phyloP scores from a whole-genome alignment of 1,284 basidiomycete species.

The Sporisorium iseilematis-ciliati region DNA sequence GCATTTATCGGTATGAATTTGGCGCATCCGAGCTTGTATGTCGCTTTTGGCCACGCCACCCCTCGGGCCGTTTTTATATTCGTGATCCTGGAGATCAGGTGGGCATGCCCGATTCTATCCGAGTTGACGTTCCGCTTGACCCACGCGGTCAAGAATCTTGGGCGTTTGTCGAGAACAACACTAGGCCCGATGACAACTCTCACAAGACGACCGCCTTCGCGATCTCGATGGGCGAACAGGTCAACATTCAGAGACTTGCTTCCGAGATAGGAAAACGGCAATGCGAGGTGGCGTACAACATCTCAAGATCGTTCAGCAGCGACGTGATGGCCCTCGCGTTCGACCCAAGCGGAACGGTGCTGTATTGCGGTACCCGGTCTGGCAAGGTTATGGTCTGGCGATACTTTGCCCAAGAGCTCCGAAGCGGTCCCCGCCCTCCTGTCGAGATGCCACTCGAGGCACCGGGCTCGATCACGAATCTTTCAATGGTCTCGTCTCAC shows the following conservation, averaged over 20 bases:
- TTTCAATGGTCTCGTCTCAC: neutral
- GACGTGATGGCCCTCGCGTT: slow-evolving; percentile 26
- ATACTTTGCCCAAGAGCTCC: neutral
- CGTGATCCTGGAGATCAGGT: too few relatives aligned
- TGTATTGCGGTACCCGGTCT: slow-evolving; percentile 27
- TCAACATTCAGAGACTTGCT: too few relatives aligned
- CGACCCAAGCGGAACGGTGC: neutral
- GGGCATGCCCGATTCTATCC: too few relatives aligned
- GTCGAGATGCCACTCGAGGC: neutral
- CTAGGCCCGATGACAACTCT: neutral
- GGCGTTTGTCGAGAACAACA: slow-evolving; percentile 3
- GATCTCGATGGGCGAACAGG: too few relatives aligned
- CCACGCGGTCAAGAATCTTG: neutral
- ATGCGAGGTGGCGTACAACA: neutral
- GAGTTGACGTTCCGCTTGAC: too few relatives aligned
- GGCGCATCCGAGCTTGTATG: too few relatives aligned
- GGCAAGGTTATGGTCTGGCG: slow-evolving; percentile 16
- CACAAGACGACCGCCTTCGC: too few relatives aligned
- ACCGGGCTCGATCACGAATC: slow-evolving; percentile 29
- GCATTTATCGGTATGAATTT: neutral
- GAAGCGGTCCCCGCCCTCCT: neutral
- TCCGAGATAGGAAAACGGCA: too few relatives aligned
- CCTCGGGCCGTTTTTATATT: too few relatives aligned
- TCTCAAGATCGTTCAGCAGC: slow-evolving; percentile 1
- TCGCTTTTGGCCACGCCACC: too few relatives aligned